Percentiles rank a stretch among this genome's conserved stretches.
These are phyloP conservation scores for Sherardia arvensis DNA, from an alignment of 257 asterid genomes.

Conservation along the genomic window DNA sequence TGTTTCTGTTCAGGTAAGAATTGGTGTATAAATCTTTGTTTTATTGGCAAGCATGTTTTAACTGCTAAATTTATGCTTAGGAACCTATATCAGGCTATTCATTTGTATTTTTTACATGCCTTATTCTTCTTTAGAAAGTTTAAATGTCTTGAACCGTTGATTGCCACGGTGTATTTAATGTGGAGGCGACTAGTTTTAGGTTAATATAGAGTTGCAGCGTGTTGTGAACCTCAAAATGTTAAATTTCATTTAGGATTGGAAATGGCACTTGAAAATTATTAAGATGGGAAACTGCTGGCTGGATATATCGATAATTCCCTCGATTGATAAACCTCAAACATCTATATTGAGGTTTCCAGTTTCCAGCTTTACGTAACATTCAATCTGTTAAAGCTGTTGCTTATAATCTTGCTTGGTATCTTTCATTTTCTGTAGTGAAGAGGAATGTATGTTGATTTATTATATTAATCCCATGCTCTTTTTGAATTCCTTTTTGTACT, in stretches of 20 bases:
- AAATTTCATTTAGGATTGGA: background rate
- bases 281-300: background rate
- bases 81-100: background rate
- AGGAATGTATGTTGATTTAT: background rate
- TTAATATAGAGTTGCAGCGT: background rate
- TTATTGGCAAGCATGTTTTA: background rate
- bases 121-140: background rate
- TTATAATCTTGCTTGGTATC: background rate
- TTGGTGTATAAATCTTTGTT: background rate
- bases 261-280: background rate
- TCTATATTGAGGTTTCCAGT: background rate
- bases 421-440: background rate
- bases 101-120: background rate
- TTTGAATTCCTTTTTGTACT: conserved; percentile 4
- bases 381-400: background rate
- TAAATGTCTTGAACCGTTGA: background rate
- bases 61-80: background rate
- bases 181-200: background rate
- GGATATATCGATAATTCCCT: background rate
- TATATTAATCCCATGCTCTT: conserved; percentile 1
- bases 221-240: background rate
- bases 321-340: background rate
- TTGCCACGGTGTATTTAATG: background rate
- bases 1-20: background rate
- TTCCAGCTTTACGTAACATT: background rate